Percentiles rank a stretch among this genome's conserved stretches.
These are phyloP conservation scores for Colletotrichum tropicicola DNA, from an alignment of 2,329 filamentous ascomycete genomes.

Conservation along the genomic window DNA sequence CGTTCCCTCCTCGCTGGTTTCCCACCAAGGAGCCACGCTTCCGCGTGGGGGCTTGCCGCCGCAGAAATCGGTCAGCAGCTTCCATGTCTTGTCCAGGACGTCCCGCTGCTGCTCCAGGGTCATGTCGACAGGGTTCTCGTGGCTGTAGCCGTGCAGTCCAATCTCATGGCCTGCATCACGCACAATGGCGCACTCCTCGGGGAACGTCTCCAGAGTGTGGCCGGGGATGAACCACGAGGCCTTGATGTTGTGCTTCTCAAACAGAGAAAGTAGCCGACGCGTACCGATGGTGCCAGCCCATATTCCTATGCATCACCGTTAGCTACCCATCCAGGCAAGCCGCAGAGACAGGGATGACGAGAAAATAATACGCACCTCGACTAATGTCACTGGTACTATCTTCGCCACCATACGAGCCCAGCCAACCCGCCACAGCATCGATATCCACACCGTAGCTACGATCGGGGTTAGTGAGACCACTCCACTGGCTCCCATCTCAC, in stretches of 20 bases:
- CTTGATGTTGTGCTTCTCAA: constrained; percentile 79
- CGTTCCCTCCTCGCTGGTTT: constrained; percentile 72
- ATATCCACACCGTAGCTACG: constrained; percentile 75
- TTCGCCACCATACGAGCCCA: constrained; percentile 78
- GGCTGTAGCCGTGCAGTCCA: constrained; percentile 74
- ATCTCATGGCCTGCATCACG: constrained; percentile 57
- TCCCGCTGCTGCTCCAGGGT: constrained; percentile 78
- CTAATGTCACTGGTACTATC: constrained; percentile 78
- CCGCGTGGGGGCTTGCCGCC: constrained; percentile 76
- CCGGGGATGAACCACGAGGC: constrained; percentile 63
- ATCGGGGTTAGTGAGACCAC: not conserved
- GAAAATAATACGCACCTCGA: too few relatives aligned
- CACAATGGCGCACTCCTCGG: constrained; percentile 52
- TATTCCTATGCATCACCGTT: constrained; percentile 58
- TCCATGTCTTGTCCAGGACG: constrained; percentile 79
- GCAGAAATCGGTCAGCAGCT: constrained; percentile 72
- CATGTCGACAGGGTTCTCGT: constrained; percentile 79
- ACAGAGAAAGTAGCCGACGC: constrained; percentile 73
- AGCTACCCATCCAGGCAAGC: too few relatives aligned
- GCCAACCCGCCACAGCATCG: constrained; percentile 78
- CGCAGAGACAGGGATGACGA: too few relatives aligned
- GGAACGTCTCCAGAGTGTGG: constrained; percentile 58
- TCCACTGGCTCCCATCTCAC: not conserved
- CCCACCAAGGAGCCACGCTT: constrained; percentile 79
- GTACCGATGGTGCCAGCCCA: constrained; percentile 76